Conservation (phyloP, 1,284 basidiomycete genomes). For the Ceratobasidium sp. region DNA sequence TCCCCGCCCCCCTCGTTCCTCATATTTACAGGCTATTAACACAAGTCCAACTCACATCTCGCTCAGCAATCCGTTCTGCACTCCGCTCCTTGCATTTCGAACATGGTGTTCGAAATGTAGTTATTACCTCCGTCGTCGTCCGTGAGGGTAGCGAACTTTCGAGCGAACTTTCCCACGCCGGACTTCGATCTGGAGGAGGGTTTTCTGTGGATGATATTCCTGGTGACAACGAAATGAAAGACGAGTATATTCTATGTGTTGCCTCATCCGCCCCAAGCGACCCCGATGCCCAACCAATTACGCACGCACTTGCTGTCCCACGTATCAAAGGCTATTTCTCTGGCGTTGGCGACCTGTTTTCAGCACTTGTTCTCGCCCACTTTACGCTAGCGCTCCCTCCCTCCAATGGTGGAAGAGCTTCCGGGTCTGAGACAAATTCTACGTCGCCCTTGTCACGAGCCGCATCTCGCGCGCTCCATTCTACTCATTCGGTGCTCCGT, state of each 20-base stretch:
- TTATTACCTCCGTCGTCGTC: conserved; percentile 83
- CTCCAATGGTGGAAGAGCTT: conserved; percentile 44
- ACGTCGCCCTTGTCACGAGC: conserved; percentile 63
- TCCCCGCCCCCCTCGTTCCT: neutral
- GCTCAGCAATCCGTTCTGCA: conserved; percentile 70
- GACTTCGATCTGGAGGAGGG: neutral
- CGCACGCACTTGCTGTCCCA: conserved; percentile 77
- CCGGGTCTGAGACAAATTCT: conserved; percentile 51
- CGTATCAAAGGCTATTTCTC: conserved; percentile 92
- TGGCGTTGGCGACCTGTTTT: conserved; percentile 97
- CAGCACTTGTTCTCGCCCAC: conserved; percentile 87
- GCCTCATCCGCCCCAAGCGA: conserved; percentile 58
- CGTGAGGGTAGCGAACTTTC: conserved; percentile 12
- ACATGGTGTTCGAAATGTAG: conserved; percentile 82
- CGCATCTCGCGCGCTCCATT: conserved; percentile 67
- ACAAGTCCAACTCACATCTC: conserved; percentile 67
- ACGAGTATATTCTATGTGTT: conserved; percentile 75
- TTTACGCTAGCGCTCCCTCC: conserved; percentile 55
- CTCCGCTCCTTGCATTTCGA: conserved; percentile 75
- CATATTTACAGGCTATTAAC: conserved; percentile 68
- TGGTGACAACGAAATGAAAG: neutral
- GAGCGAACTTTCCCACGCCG: neutral
- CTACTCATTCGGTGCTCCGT: conserved; percentile 83
- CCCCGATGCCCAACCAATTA: conserved; percentile 44
- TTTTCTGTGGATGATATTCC: neutral